Evolutionary conservation across 2,329 filamentous ascomycete species (phyloP).

Genomic region (Magnaporthiopsis poae): DNA sequence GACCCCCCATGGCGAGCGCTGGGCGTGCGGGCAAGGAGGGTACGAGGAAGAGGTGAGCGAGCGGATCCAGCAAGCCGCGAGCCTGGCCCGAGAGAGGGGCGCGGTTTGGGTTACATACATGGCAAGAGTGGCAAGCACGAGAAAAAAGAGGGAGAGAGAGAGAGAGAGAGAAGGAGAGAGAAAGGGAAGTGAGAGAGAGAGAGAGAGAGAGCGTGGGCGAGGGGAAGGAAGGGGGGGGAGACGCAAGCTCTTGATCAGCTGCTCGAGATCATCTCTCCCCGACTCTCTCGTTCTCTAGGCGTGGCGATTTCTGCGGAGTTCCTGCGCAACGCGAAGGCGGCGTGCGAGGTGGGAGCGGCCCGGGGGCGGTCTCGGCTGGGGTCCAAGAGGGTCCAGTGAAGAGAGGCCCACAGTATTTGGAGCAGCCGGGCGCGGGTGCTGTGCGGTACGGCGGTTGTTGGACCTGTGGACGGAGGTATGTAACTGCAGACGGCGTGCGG

Average conservation of each 20-base stretch:
- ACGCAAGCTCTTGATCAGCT: slow-evolving; percentile 6
- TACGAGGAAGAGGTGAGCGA: background rate
- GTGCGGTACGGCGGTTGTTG: background rate
- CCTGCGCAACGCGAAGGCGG: slow-evolving; percentile 4
- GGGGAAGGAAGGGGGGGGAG: background rate
- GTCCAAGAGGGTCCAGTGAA: background rate
- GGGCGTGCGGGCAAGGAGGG: background rate
- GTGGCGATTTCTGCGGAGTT: slow-evolving; percentile 1
- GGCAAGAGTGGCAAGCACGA: slow-evolving; percentile 9
- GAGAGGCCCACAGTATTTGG: background rate
- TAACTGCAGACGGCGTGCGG: background rate
- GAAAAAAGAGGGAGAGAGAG: background rate
- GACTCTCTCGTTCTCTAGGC: background rate
- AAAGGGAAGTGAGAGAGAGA: background rate
- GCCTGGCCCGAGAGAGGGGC: background rate
- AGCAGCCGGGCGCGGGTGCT: background rate
- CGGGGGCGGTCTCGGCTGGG: background rate
- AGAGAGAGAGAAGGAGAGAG: background rate
- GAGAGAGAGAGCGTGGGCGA: no score
- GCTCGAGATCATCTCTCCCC: slow-evolving; percentile 7
- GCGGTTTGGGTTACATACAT: slow-evolving; percentile 9
- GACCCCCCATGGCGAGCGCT: slow-evolving; percentile 1
- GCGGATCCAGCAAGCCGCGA: background rate
- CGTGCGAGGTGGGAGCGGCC: background rate
- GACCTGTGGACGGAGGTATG: background rate